Percentiles rank a stretch among this genome's conserved stretches.
These are phyloP conservation scores for Candida xiaguanensis DNA, from an alignment of 805 yeast species.

Conservation along the genomic window DNA sequence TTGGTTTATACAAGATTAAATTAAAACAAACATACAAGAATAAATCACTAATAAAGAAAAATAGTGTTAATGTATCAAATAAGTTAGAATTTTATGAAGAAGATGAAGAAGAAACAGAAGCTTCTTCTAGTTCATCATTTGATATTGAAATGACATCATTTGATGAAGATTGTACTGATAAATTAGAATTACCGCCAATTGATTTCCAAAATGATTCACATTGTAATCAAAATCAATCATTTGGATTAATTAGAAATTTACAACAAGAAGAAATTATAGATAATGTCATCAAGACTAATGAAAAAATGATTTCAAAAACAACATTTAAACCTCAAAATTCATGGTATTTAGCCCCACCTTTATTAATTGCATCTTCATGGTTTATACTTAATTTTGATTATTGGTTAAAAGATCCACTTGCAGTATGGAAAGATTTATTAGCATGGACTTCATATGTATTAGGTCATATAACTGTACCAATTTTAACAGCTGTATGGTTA, in stretches of 20 bases:
- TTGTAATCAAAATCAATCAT: not conserved
- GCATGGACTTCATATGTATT: slow-evolving; percentile 68
- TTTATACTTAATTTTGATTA: slow-evolving; percentile 46
- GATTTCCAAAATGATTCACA: slow-evolving; percentile 2
- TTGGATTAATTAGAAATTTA: slow-evolving; percentile 1
- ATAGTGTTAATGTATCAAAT: not conserved
- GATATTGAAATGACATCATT: slow-evolving; percentile 6
- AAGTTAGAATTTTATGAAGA: not conserved
- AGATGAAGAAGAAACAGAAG: not conserved
- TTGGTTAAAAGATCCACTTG: slow-evolving; percentile 38
- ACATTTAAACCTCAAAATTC: slow-evolving; percentile 3
- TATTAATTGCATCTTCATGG: slow-evolving; percentile 45
- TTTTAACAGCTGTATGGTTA: slow-evolving; percentile 58
- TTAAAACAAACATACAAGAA: not conserved
- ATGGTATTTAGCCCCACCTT: slow-evolving; percentile 57
- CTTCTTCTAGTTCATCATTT: slow-evolving; percentile 1
- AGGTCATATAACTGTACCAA: slow-evolving; percentile 59
- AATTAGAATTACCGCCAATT: slow-evolving; percentile 2
- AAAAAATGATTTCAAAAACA: slow-evolving; percentile 1
- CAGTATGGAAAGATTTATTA: slow-evolving; percentile 46
- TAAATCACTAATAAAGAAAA: not conserved
- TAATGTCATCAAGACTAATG: slow-evolving; percentile 1
- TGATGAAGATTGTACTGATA: not conserved
- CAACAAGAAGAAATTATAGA: slow-evolving; percentile 2
- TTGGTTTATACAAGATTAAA: slow-evolving; percentile 1